Base-by-base conservation (phyloP, 140 eudicot species). In the Ambrosia hybrid region DNA sequence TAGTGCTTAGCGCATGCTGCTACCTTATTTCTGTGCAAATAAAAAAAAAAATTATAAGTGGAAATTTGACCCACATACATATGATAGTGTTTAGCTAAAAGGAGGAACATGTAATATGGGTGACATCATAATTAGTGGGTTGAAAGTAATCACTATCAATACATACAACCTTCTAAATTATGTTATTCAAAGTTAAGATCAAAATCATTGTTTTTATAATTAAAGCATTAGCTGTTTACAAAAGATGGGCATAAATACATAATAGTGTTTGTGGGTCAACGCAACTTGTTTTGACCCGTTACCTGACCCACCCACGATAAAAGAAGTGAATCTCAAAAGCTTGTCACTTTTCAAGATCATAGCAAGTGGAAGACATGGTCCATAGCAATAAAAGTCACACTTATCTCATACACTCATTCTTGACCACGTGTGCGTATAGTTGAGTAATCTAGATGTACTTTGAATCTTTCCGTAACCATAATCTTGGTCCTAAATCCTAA, bases 1-100 rank as follows among this genome's bases (percentile, higher is more conserved):
- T 63, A 85, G 64, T 85, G 90, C 73, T 85, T 82, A 3, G 90
- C 87, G 43, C 87, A 82, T 33, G 83, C 90, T 56, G 84, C 82
- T 55, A 85, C 75, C 76, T 79, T 85, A 1, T 53, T 66, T 59
- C 86, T 81, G 65, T 43, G 57, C 7, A 56, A 21, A 21, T 21
- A 21, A 21, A 21, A 21, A 21, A 21, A 21, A 21, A 21, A 21
- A 21, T 13, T 39, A 38, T 51, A 39, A 10, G 13, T 41, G 52
- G 2, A 0, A 15, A 6, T 64, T 62, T n/a, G 12, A 5, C 49
- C 13, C 5, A 5, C 38, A 13, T 61, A 12, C 43, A 58, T 58
- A 58, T 57, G 6, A 57, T 21, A 26, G 9, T 57, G 14, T 51
- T n/a, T 51, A 0, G 57, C 57, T 51, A 51, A 51, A 51, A n/a